Conservation (phyloP, 2,329 filamentous ascomycete species). For the Neopestalotiopsis sp. region DNA sequence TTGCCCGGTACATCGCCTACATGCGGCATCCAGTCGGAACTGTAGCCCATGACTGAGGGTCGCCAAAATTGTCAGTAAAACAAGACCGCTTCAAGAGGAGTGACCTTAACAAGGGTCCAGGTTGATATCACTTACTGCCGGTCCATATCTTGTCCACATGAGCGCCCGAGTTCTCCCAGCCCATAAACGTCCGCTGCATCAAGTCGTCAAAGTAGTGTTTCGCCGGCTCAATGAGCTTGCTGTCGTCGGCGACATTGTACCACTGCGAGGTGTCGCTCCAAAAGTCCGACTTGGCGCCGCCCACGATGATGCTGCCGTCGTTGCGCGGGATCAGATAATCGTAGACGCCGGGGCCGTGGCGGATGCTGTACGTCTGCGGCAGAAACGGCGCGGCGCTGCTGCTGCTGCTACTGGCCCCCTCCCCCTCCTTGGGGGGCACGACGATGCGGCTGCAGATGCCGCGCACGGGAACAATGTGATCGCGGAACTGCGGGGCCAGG, state of each 20-base stretch:
- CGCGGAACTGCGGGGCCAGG: slow-evolving; percentile 15
- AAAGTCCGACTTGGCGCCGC: slow-evolving; percentile 44
- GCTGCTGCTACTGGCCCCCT: no score
- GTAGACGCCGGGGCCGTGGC: slow-evolving; percentile 24
- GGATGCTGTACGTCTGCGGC: slow-evolving; percentile 24
- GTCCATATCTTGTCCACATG: slow-evolving; percentile 39
- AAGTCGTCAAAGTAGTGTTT: slow-evolving; percentile 47
- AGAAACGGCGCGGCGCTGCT: slow-evolving; percentile 11
- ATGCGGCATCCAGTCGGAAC: slow-evolving; percentile 45
- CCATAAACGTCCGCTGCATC: slow-evolving; percentile 49
- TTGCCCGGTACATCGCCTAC: slow-evolving; percentile 48
- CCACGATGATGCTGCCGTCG: slow-evolving; percentile 48
- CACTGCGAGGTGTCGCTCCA: slow-evolving; percentile 39
- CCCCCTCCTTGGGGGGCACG: background rate
- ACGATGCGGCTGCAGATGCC: slow-evolving; percentile 23
- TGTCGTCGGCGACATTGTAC: slow-evolving; percentile 49
- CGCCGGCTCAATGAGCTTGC: slow-evolving; percentile 41
- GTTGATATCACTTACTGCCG: slow-evolving; percentile 19
- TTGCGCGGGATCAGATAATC: slow-evolving; percentile 45
- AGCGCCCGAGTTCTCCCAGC: slow-evolving; percentile 49
- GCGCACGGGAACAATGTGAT: slow-evolving; percentile 17
- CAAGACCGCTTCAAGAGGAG: background rate
- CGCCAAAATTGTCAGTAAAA: background rate
- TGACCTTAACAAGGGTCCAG: background rate
- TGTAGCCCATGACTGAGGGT: slow-evolving; percentile 46